Evolutionary conservation across 2,329 filamentous ascomycete genomes (phyloP).

Genomic region (Dactylellina haptotyla): DNA sequence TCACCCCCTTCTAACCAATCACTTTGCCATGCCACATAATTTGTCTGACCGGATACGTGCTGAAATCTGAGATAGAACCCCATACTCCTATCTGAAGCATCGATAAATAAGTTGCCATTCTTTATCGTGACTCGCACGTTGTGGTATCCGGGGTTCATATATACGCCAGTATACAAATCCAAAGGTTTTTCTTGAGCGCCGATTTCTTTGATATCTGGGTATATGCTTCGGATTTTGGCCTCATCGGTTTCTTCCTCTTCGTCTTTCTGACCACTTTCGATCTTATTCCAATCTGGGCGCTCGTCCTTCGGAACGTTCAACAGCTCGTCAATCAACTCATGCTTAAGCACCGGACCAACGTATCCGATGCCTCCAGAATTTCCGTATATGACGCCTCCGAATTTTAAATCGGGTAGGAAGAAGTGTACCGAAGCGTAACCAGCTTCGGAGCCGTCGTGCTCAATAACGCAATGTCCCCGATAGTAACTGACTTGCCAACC

Average conservation of each 20-base stretch:
- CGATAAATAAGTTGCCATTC: neutral
- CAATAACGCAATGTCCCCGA: neutral
- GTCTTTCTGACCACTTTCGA: neutral
- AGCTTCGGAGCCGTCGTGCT: neutral
- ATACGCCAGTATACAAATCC: neutral
- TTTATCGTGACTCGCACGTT: neutral
- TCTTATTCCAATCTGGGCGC: neutral
- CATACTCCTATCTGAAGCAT: neutral
- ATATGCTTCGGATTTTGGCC: neutral
- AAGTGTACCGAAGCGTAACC: neutral
- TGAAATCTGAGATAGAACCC: neutral
- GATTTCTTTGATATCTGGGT: neutral
- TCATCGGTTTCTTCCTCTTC: neutral
- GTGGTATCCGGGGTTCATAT: neutral
- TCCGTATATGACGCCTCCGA: neutral
- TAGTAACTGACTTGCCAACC: neutral
- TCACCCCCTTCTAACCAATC: neutral
- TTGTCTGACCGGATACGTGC: neutral
- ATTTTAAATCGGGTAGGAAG: neutral
- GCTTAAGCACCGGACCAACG: neutral
- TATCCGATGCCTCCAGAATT: neutral
- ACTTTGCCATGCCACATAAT: neutral
- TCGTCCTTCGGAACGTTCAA: neutral
- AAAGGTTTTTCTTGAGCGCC: neutral
- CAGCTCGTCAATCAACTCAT: neutral